Evolutionary conservation across 140 eudicot species (phyloP), one percentile per base, ranked within the genome.

Genomic region (Ambrosia hybrid): DNA sequence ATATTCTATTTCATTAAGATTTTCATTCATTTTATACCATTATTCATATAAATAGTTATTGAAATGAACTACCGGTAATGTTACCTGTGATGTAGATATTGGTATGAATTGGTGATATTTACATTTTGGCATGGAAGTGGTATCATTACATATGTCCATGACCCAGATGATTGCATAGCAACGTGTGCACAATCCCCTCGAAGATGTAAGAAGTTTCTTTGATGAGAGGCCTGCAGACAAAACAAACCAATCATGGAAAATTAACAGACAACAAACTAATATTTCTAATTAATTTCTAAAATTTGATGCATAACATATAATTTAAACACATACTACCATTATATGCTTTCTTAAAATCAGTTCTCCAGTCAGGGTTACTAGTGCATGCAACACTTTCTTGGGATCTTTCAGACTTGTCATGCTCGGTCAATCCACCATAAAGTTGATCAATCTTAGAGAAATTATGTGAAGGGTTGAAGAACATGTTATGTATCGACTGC

Each of bases 131-230:
- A 53, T 37, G 65, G 46, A 64, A 36, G 45, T 58, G n/a, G 62
- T 75, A 51, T 46, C 16, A 6, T 64, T 65, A 33, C 67, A 51
- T 80, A 78, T 39, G 72, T 79, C 85, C 7, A 57, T 79, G 5
- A 89, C 78, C 97, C 97, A 89, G 66, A 86, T 66, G 6, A 89
- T 67, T 67, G 76, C 72, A 60, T 66, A n/a, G 73, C 97, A 91
- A 58, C 64, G 73, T 57, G 53, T 68, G 73, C 96, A 91, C 81
- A 75, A 84, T 51, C 94, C 97, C 68, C 96, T 89, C 17, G 73
- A 66, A 53, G 70, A 81, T 73, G 80, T 71, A 51, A 77, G 59
- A 73, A 66, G 75, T 71, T 76, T 85, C 82, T 76, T 79, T 11
- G 75, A 82, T 36, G 79, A 76, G 34, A 16, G 59, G 15, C 76